These are phyloP conservation scores for Yarrowia phangngaensis DNA, from an alignment of 805 yeast genomes.

Conservation along the genomic window DNA sequence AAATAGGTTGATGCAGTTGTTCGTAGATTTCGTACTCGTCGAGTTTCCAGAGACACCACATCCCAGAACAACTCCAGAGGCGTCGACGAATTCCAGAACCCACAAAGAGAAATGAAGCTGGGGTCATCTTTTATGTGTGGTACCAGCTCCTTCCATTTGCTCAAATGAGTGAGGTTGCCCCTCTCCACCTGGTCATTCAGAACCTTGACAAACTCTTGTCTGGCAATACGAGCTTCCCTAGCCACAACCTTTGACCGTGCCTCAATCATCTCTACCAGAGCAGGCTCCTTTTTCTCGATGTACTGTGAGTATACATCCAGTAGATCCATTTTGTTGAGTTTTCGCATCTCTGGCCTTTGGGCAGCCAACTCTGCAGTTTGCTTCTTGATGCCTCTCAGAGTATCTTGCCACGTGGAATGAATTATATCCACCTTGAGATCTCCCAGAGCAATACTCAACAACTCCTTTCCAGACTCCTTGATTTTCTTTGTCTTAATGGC, in stretches of 20 bases:
- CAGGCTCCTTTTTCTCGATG: slow-evolving; percentile 39
- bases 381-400: slow-evolving; percentile 29
- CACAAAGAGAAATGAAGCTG: slow-evolving; percentile 59
- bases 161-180: slow-evolving; percentile 46
- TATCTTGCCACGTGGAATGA: slow-evolving; percentile 42
- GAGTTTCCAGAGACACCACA: slow-evolving; percentile 57
- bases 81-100: slow-evolving; percentile 65
- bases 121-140: slow-evolving; percentile 51
- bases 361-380: slow-evolving; percentile 29
- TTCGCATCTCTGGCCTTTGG: slow-evolving; percentile 38
- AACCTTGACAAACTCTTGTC: slow-evolving; percentile 54
- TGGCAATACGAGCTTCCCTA: slow-evolving; percentile 58
- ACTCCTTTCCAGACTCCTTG: slow-evolving; percentile 31
- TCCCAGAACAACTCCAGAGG: slow-evolving; percentile 78
- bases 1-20: slow-evolving; percentile 41
- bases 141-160: slow-evolving; percentile 58
- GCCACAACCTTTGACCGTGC: slow-evolving; percentile 43
- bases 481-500: slow-evolving; percentile 32
- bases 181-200: slow-evolving; percentile 41
- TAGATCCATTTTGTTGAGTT: slow-evolving; percentile 57
- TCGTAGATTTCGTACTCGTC: slow-evolving; percentile 53
- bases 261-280: slow-evolving; percentile 34
- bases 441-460: slow-evolving; percentile 28
- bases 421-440: slow-evolving; percentile 32
- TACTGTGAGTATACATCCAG: slow-evolving; percentile 48